Evolutionary conservation across 768 basidiomycete genomes (phyloP), one percentile per base, ranked within the genome.

Genomic region (Termitomyces titanicus): DNA sequence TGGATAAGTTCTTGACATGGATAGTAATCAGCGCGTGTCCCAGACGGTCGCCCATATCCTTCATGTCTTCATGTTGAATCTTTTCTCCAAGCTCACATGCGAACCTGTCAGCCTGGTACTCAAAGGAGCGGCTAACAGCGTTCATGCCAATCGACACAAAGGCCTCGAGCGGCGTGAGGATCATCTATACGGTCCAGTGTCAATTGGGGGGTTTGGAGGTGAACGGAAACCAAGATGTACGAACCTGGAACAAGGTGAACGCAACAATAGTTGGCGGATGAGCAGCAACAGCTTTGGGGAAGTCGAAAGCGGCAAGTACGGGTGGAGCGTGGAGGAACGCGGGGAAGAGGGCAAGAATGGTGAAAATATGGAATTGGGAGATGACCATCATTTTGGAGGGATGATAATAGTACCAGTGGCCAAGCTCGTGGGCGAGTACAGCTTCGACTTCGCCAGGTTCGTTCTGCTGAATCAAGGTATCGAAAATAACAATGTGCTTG

Each of bases 401-500:
- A 76, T 98, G 96, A 62, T 85, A 79, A 74, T 85, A 85, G 66
- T 88, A 92, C 94, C 96, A 98, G 74, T 98, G 96, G 0, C 96
- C 96, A 34, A 98, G 88, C 64, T 98, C 95, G 70, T 98, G 95
- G 0, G 94, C 94, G 40, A 98, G 82, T n/a, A 99, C 94, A 31
- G 97, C 96, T 63, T 98, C 96, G 27, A 99, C 93, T 69, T 98
- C 93, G 24, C 92, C 90, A 0, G 94, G 82, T 63, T 86, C 84
- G 69, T 84, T 89, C 64, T 98, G 85, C 66, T 95, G 87, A 70
- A 98, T 94, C 60, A 99, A 81, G 0, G 96, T 98, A 63, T 99
- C 97, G 64, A 94, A 99, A 66, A 99, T 89, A 69, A 98, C 94
- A 61, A 96, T 92, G 71, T 94, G 92, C 63, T 94, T 94, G 74